A percentile compares a stretch with the other conserved stretches of the same genome.
These are phyloP conservation scores for Globisporangium solare DNA, from an alignment of 352 stramenopile genomes.

Conservation along the genomic window DNA sequence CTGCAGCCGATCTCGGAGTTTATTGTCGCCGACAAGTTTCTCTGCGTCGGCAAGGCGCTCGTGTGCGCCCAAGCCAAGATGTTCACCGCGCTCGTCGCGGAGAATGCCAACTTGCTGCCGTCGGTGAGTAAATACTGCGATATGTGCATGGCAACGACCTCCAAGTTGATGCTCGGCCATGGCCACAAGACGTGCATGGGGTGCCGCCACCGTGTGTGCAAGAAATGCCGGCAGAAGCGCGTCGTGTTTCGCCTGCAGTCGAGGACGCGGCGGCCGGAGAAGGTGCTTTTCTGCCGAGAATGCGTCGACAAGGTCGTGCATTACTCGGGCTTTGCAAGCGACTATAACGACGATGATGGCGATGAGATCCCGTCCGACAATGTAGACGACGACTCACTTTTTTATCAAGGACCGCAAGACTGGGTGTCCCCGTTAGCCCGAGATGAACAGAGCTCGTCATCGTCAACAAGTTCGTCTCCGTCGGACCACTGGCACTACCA, in stretches of 20 bases:
- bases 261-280: constrained; percentile 36
- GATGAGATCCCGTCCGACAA: constrained; percentile 16
- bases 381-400: not conserved
- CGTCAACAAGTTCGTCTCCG: constrained; percentile 8
- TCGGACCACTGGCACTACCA: constrained; percentile 1
- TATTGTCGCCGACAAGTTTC: constrained; percentile 38
- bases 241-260: constrained; percentile 43
- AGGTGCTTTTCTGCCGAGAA: constrained; percentile 48
- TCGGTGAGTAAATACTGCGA: constrained; percentile 37
- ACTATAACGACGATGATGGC: constrained; percentile 16
- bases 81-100: constrained; percentile 43
- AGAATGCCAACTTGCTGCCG: constrained; percentile 26
- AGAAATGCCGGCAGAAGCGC: constrained; percentile 40
- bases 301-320: constrained; percentile 48
- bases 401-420: not conserved
- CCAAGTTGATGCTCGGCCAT: constrained; percentile 26
- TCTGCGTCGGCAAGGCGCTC: constrained; percentile 39
- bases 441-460: not conserved
- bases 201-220: constrained; percentile 52
- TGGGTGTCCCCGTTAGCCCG: not conserved
- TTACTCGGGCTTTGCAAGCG: constrained; percentile 7
- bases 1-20: constrained; percentile 37
- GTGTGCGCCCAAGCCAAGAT: constrained; percentile 43
- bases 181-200: constrained; percentile 43
- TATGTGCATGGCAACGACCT: constrained; percentile 31